Evolutionary conservation across 441 rosid genomes (phyloP).

Genomic region (Geranium incanum): DNA sequence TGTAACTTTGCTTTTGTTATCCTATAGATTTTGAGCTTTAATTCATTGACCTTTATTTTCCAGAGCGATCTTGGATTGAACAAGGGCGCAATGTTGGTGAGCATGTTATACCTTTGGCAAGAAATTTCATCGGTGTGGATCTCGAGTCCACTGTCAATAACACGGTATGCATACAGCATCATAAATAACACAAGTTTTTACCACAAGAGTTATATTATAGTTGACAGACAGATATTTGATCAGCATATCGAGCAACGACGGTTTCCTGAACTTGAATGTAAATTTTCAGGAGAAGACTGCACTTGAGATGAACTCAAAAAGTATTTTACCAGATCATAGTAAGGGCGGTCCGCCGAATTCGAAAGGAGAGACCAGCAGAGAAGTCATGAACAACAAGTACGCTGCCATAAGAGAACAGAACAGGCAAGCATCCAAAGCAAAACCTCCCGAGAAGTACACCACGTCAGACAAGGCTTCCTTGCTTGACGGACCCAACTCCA

Average conservation of each 20-base stretch:
- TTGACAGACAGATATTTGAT: too few relatives aligned
- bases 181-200: not conserved
- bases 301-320: conserved; percentile 59
- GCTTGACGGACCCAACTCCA: conserved; percentile 32
- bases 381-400: conserved; percentile 75
- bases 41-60: conserved; percentile 6
- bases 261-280: not conserved
- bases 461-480: conserved; percentile 72
- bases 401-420: conserved; percentile 69
- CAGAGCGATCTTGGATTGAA: conserved; percentile 87
- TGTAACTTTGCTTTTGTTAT: conserved; percentile 6
- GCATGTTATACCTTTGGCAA: conserved; percentile 81
- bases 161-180: conserved; percentile 33
- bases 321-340: conserved; percentile 28
- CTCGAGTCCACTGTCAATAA: conserved; percentile 48
- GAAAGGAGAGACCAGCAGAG: conserved; percentile 52
- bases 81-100: conserved; percentile 83
- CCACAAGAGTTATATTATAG: not conserved
- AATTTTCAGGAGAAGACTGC: conserved; percentile 46
- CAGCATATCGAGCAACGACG: too few relatives aligned
- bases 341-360: conserved; percentile 41
- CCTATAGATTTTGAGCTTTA: conserved; percentile 1
- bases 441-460: conserved; percentile 48
- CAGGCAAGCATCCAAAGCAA: conserved; percentile 34
- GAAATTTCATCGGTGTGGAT: conserved; percentile 71